Conservation (phyloP, 2,329 filamentous ascomycete species). For the Neofusicoccum cordaticola region DNA sequence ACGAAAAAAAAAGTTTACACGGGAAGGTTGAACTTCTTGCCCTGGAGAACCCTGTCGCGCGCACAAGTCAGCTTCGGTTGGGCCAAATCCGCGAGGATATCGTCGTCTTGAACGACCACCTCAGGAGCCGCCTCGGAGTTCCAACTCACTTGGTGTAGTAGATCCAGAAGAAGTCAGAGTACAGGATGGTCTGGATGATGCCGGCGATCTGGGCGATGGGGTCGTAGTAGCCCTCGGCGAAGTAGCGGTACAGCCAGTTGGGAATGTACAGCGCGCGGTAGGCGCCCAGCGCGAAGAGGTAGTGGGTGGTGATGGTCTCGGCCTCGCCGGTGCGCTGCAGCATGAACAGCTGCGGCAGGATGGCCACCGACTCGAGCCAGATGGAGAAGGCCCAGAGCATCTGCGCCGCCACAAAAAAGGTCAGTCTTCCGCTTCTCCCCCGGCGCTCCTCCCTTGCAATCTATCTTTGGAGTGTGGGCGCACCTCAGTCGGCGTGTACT, state of each 20-base stretch:
- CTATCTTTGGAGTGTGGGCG: neutral
- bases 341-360: conserved; percentile 97
- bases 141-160: conserved; percentile 85
- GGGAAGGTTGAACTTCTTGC: conserved; percentile 54
- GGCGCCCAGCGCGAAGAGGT: conserved; percentile 86
- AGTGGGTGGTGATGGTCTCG: conserved; percentile 99
- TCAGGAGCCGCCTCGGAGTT: neutral
- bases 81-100: accelerated
- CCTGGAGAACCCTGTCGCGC: conserved; percentile 47
- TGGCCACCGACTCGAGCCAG: conserved; percentile 95
- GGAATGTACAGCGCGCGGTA: conserved; percentile 97
- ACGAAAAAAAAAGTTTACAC: conserved; percentile 35
- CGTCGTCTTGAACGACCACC: too few species aligned
- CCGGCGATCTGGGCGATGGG: conserved; percentile 86
- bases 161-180: conserved; percentile 99
- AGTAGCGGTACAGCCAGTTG: conserved; percentile 95
- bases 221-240: conserved; percentile 76
- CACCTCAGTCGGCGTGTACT: conserved; percentile 72
- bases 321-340: conserved; percentile 95
- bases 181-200: conserved; percentile 87
- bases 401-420: conserved; percentile 42
- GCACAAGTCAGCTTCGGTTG: too few species aligned
- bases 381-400: conserved; percentile 97
- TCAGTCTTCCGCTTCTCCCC: conserved; percentile 16
- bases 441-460: too few species aligned